These are phyloP conservation scores for Cercospora zeae-maydis DNA, from an alignment of 2,329 filamentous ascomycete genomes.

Conservation along the genomic window DNA sequence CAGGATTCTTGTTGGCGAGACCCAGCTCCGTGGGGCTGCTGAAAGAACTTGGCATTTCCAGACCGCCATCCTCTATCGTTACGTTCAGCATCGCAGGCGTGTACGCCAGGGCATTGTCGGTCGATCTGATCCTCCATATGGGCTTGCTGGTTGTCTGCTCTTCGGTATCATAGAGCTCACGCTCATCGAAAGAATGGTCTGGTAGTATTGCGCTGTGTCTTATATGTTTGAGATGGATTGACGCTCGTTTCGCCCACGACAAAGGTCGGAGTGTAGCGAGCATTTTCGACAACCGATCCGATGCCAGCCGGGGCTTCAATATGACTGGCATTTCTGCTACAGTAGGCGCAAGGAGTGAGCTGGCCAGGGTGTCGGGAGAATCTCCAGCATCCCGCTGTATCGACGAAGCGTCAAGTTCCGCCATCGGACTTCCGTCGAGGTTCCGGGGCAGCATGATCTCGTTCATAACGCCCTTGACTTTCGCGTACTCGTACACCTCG, in stretches of 20 bases:
- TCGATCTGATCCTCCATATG: background rate
- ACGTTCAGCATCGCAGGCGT: background rate
- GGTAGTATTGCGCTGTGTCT: background rate
- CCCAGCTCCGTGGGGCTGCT: background rate
- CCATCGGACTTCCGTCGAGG: conserved; percentile 3
- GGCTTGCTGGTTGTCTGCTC: background rate
- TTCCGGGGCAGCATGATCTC: conserved; percentile 7
- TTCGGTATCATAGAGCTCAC: background rate
- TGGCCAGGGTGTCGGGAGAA: background rate
- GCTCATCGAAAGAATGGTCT: background rate
- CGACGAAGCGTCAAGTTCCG: conserved; percentile 3
- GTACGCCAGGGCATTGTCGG: background rate
- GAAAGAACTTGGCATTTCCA: conserved; percentile 1
- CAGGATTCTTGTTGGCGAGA: no score
- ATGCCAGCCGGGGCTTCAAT: background rate
- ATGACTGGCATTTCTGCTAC: background rate
- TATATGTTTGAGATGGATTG: background rate
- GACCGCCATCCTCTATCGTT: background rate
- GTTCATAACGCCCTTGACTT: conserved; percentile 6
- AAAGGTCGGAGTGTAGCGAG: background rate
- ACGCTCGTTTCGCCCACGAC: conserved; percentile 7
- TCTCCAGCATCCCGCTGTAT: background rate
- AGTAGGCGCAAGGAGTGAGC: background rate
- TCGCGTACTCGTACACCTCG: background rate
- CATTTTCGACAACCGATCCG: conserved; percentile 2